A percentile compares a stretch with the other conserved stretches of the same genome.
These are phyloP conservation scores for Trichoderma gracile DNA, from an alignment of 2,329 filamentous ascomycete genomes.

Conservation along the genomic window DNA sequence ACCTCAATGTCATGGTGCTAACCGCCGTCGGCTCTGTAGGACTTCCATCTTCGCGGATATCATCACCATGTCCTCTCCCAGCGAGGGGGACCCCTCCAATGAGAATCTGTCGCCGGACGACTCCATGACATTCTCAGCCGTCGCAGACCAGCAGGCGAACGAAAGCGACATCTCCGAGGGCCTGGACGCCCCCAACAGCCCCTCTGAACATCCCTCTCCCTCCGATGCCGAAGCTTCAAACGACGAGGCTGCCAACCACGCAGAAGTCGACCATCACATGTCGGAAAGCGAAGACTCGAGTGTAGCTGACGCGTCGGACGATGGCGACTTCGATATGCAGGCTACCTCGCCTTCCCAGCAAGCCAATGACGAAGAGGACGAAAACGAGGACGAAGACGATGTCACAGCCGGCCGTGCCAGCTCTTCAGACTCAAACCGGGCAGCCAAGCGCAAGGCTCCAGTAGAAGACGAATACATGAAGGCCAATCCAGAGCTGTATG, in stretches of 20 bases:
- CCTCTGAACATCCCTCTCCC: conserved; percentile 50
- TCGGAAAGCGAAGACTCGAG: conserved; percentile 52
- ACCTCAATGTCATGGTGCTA: conserved; percentile 34
- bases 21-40: conserved; percentile 40
- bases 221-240: conserved; percentile 45
- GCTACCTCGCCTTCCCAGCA: conserved; percentile 52
- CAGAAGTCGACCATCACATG: conserved; percentile 43
- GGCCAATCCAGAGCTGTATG: conserved; percentile 93
- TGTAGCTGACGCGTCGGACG: conserved; percentile 60
- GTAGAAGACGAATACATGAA: conserved; percentile 77
- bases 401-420: conserved; percentile 54
- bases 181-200: conserved; percentile 67
- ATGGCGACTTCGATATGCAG: conserved; percentile 76
- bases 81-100: conserved; percentile 64
- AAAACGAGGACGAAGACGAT: conserved; percentile 46
- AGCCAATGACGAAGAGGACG: conserved; percentile 42
- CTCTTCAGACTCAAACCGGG: conserved; percentile 69
- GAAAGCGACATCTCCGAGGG: conserved; percentile 64
- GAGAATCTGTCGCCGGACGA: conserved; percentile 62
- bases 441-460: conserved; percentile 70
- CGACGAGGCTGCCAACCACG: conserved; percentile 45
- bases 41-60: conserved; percentile 62
- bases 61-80: conserved; percentile 64
- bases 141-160: conserved; percentile 40
- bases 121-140: conserved; percentile 43